Percentiles rank a stretch among this genome's conserved stretches.
These are phyloP conservation scores for Colletotrichum spaethianum DNA, from an alignment of 2,329 filamentous ascomycete genomes.

Conservation along the genomic window DNA sequence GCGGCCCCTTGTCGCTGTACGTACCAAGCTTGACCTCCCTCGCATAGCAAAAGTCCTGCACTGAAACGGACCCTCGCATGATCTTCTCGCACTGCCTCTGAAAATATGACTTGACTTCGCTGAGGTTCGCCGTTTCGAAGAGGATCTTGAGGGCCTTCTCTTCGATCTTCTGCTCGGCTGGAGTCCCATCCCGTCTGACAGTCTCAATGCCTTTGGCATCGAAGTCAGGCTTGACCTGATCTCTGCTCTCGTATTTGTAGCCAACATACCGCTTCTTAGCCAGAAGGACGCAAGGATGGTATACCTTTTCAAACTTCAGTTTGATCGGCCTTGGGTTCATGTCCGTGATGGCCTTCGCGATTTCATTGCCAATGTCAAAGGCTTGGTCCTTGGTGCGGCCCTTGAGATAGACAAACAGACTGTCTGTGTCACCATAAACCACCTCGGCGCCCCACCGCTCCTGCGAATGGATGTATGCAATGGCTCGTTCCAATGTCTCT, in stretches of 20 bases:
- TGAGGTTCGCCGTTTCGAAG: constrained; percentile 91
- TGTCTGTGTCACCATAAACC: constrained; percentile 98
- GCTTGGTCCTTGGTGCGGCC: constrained; percentile 90
- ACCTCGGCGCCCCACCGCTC: constrained; percentile 94
- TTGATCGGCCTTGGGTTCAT: constrained; percentile 94
- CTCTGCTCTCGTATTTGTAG: constrained; percentile 90
- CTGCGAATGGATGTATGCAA: constrained; percentile 91
- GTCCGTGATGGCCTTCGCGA: constrained; percentile 87
- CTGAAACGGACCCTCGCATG: constrained; percentile 87
- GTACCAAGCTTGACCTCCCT: constrained; percentile 91
- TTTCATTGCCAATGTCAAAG: constrained; percentile 93
- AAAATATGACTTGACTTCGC: constrained; percentile 90
- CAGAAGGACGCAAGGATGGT: constrained; percentile 92
- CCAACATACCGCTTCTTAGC: constrained; percentile 99
- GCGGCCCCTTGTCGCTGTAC: constrained; percentile 84
- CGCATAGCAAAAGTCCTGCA: constrained; percentile 97
- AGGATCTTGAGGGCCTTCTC: constrained; percentile 91
- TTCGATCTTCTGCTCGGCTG: constrained; percentile 96
- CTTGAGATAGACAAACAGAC: constrained; percentile 90
- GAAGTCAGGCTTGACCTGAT: constrained; percentile 86
- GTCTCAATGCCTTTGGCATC: constrained; percentile 99
- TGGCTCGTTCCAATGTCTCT: constrained; percentile 94
- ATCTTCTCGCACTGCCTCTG: constrained; percentile 93
- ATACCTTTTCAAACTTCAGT: constrained; percentile 98
- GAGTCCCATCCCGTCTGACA: constrained; percentile 93